Base-by-base conservation (phyloP, 1,284 basidiomycete species). In the Pyrrhoderma noxium region DNA sequence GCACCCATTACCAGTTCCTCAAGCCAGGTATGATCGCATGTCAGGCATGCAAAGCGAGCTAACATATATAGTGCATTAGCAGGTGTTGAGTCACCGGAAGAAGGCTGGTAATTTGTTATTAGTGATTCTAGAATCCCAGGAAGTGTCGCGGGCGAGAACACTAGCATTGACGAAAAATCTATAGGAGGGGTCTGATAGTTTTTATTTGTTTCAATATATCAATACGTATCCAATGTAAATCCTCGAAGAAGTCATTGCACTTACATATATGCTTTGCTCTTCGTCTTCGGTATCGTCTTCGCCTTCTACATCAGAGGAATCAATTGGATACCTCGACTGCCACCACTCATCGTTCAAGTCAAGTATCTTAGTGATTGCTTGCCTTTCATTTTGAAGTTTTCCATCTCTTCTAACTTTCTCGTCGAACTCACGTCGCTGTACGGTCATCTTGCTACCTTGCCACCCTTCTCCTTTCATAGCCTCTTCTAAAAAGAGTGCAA, bases 1-100 rank as follows among this genome's bases (percentile, higher is more conserved):
- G 92, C 89, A 11, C 89, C 88, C 37, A 93, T 80, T 48, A 98
- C 77, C 43, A 99, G 73, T 63, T 95, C 93, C 65, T 97, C 94
- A 21, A 97, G 72, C 86, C 93, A 93, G 3, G 77, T 79, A 59
- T 88, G 83, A 65, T 93, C 90, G 61, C 91, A 93, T 14, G 80
- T 83, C 50, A 92, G 70, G 58, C 82, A 84, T 21, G 92, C 92
- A 67, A 94, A 95, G 42, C 89, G 80, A n/a, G 89, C 82, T 42
- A 92, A 75, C 67, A 91, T 78, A 64, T 88, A 93, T 46, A 93
- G 69, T 16, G 79, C 78, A 64, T 89, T 94, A 39, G 87, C 93
- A 43, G 84, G 93, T 56, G 93, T 76, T 19, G 83, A 65, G 67
- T 92, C 77, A 56, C 81, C 73, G 56, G 84, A 68, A 49, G 82